Evolutionary conservation across 2,329 filamentous ascomycete genomes (phyloP).

Genomic region (Arthrobotrys musiformis): DNA sequence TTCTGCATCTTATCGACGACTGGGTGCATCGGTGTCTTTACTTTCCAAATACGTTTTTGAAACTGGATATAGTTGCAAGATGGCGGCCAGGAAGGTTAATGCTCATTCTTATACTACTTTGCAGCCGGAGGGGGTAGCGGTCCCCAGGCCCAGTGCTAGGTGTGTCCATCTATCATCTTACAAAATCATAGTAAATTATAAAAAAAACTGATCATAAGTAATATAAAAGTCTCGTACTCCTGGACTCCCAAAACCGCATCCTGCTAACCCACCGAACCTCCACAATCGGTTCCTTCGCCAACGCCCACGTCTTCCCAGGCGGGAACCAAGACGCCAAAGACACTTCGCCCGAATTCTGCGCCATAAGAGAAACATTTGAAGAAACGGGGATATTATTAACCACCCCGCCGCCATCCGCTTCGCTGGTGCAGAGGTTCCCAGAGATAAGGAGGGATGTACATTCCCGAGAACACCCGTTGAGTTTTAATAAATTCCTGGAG

Average conservation of each 20-base stretch:
- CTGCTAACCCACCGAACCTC: constrained; percentile 86
- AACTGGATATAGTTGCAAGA: neutral
- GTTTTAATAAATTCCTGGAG: constrained; percentile 74
- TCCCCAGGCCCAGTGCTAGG: constrained; percentile 74
- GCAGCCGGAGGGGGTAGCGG: constrained; percentile 57
- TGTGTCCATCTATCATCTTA: constrained; percentile 59
- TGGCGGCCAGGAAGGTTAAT: constrained; percentile 28
- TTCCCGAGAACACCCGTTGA: constrained; percentile 67
- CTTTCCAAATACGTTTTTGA: too few species aligned
- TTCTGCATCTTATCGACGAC: too few species aligned
- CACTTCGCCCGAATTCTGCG: constrained; percentile 68
- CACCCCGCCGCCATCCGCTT: constrained; percentile 58
- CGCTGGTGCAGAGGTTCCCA: constrained; percentile 59
- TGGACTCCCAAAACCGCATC: constrained; percentile 87
- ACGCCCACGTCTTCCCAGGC: constrained; percentile 94
- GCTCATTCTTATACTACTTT: constrained; percentile 51
- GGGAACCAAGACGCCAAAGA: constrained; percentile 87
- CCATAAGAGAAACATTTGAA: constrained; percentile 92
- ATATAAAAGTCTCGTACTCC: constrained; percentile 75
- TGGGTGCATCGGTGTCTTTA: too few species aligned
- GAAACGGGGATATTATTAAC: constrained; percentile 90
- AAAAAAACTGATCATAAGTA: neutral
- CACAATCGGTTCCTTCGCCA: constrained; percentile 84
- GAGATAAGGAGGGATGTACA: constrained; percentile 76
- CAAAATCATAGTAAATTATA: neutral